These are phyloP conservation scores for Zhuliangozyma blackwelliae DNA, from an alignment of 1,139 yeast species.

Conservation along the genomic window DNA sequence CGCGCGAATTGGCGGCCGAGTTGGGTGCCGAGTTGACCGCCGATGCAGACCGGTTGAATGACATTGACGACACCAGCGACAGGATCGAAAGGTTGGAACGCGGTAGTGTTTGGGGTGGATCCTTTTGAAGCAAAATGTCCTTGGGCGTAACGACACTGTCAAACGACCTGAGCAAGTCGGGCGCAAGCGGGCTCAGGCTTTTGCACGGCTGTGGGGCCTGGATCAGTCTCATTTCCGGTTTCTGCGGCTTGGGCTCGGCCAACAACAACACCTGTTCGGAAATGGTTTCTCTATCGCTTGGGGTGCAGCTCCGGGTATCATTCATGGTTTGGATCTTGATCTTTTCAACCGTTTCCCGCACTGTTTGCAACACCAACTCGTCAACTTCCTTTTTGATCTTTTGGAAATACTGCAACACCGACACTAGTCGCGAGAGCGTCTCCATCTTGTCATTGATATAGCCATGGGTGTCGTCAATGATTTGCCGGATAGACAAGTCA, in stretches of 20 bases:
- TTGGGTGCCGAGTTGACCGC: slow-evolving; percentile 17
- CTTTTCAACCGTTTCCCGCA: slow-evolving; percentile 57
- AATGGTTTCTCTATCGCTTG: slow-evolving; percentile 5
- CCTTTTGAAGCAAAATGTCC: slow-evolving; percentile 25
- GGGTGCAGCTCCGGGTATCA: slow-evolving; percentile 8
- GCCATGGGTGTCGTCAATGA: slow-evolving; percentile 65
- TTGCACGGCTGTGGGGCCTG: slow-evolving; percentile 34
- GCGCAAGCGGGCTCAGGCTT: slow-evolving; percentile 23
- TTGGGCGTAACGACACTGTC: slow-evolving; percentile 34
- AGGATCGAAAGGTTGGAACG: slow-evolving; percentile 7
- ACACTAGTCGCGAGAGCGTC: slow-evolving; percentile 69
- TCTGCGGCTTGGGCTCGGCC: no score
- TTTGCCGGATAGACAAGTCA: slow-evolving; percentile 58
- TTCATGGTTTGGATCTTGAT: slow-evolving; percentile 40
- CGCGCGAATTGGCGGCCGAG: slow-evolving; percentile 17
- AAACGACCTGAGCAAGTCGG: slow-evolving; percentile 35
- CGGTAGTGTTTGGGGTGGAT: no score
- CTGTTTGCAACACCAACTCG: slow-evolving; percentile 59
- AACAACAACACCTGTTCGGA: background rate
- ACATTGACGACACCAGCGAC: slow-evolving; percentile 10
- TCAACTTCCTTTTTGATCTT: slow-evolving; percentile 82
- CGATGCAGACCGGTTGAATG: slow-evolving; percentile 14
- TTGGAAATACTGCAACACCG: slow-evolving; percentile 74
- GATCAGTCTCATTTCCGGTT: slow-evolving; percentile 1
- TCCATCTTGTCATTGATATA: slow-evolving; percentile 67